Base-by-base conservation (phyloP, 495 filamentous ascomycete genomes). In the Annulohypoxylon stygium region DNA sequence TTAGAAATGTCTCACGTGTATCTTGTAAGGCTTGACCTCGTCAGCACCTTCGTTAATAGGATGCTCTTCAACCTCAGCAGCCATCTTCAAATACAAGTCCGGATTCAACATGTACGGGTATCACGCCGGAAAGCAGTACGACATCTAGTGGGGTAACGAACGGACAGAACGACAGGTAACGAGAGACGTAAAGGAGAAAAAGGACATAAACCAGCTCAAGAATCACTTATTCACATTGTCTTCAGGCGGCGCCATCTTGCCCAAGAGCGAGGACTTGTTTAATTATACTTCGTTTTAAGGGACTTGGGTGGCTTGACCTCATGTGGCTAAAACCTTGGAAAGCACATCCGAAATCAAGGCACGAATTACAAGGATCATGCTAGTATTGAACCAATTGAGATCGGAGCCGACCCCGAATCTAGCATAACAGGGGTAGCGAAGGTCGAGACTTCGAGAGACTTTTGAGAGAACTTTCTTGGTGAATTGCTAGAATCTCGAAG, bases 1-100 rank as follows among this genome's bases (percentile, higher is more conserved):
- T 64, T 60, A 23, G 43, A 11, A 43, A 51, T 45, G 33, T 79
- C 84, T 81, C 65, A 86, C 85, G 65, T 86, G 85, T 58, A 86
- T 85, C 62, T 75, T 83, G 66, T 87, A 86, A n/a, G 82, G 77
- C 70, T 78, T 83, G 33, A 87, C 76, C 57, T 84, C 82, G 36
- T 82, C 82, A 59, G 76, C 65, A 75, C 77, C 62, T 54, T 65
- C 68, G 48, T 68, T 68, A 61, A 61, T 51, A 63, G 57, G 74
- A 60, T 54, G 57, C 50, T 76, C 76, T 65, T 75, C 70, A 18
- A 70, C 61, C 12, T 74, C 71, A 20, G 67, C 57, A 57, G 73
- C 68, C 74, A 71, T 61, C 16, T 65, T 66, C 37, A 53, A 57
- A 51, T 67, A 72, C 53, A 57, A 60, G 48, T 61, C 48, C 36